Base-by-base conservation (phyloP, 768 basidiomycete species). In the Leucogyrophana mollusca region DNA sequence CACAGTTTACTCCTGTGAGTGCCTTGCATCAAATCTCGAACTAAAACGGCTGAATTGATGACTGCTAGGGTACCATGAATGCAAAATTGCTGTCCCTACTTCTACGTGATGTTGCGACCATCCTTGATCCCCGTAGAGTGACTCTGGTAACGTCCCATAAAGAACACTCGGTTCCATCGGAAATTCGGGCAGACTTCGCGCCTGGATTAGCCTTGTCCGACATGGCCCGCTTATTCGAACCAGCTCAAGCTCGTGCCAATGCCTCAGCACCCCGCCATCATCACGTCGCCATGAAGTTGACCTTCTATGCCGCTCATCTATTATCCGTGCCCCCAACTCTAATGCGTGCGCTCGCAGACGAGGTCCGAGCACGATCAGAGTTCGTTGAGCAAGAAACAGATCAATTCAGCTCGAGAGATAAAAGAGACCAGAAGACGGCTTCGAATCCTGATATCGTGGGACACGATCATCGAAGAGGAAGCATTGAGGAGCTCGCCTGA, bases 251-350 rank as follows among this genome's bases (percentile, higher is more conserved):
- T 71, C 77, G 2, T 70, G 74, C 56, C n/a, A n/a, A n/a, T n/a
- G n/a, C 50, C 23, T 20, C 38, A 7, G 17, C 49, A 10, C 16
- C 33, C 34, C 32, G 43, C 25, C 40, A 49, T 41, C 71, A 67
- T 41, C 77, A 77, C 54, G 62, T 79, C 40, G 60, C 70, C 8
- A 79, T 79, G 53, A 91, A 89, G 65, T 53, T 90, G 20, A 61
- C 72, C 11, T 91, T 85, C 65, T 91, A 90, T 52, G 79, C 79
- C 4, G 85, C 83, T 6, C 78, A 84, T 53, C 59, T 82, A 6
- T 48, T 78, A 17, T 71, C 77, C 1, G 74, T 70, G n/a, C 77
- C 84, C 1, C 54, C 69, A 34, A 51, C 54, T 3, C 56, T 72
- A 35, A 57, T 85, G 36, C 60, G 58, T 39, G 56, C 58, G 8